Evolutionary conservation across 495 filamentous ascomycete species (phyloP).

Genomic region (Bathelium albidoporum): DNA sequence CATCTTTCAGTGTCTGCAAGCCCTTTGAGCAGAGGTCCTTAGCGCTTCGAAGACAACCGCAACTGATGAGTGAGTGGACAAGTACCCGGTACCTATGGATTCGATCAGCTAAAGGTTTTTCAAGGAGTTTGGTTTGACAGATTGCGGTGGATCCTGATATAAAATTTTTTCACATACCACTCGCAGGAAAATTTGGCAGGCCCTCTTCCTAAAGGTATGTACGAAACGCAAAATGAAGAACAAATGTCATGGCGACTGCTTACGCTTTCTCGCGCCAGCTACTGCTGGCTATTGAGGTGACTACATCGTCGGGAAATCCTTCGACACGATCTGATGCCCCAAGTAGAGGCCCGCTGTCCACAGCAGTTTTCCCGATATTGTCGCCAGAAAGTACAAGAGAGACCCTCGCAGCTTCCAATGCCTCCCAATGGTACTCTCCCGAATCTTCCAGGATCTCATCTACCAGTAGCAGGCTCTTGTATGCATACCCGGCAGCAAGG

Average conservation of each 20-base stretch:
- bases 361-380: not conserved
- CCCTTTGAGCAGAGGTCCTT: not conserved
- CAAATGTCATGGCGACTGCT: not conserved
- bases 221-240: no score
- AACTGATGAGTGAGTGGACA: not conserved
- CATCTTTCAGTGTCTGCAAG: not conserved
- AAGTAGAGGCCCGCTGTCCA: not conserved
- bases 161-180: not conserved
- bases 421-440: conserved; percentile 52
- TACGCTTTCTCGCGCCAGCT: conserved; percentile 30
- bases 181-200: no score
- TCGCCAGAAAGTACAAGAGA: not conserved
- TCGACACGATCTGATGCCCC: conserved; percentile 1
- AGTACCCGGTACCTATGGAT: not conserved
- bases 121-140: no score
- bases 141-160: not conserved
- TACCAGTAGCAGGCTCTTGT: conserved; percentile 71
- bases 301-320: not conserved
- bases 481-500: conserved; percentile 80
- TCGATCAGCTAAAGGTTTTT: not conserved
- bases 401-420: conserved; percentile 16
- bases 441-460: conserved; percentile 67
- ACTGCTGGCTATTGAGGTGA: conserved; percentile 34
- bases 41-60: conserved; percentile 1
- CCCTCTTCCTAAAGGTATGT: no score